These are phyloP conservation scores for Dactylellina parvicollis DNA, from an alignment of 2,329 filamentous ascomycete species.

Conservation along the genomic window DNA sequence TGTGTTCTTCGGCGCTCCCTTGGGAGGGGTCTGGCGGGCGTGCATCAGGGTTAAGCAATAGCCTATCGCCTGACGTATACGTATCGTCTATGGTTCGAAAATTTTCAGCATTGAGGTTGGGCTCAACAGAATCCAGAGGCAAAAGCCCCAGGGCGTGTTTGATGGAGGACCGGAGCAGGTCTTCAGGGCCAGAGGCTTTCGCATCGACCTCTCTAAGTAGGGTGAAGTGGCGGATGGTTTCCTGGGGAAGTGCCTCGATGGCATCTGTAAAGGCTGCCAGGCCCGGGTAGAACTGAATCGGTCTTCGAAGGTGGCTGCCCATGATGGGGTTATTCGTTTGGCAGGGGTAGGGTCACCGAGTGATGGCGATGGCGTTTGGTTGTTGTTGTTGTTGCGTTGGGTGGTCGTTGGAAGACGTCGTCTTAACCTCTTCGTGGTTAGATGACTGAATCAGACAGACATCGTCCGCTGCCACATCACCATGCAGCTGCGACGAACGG, in stretches of 20 bases:
- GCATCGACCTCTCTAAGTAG: slow-evolving; percentile 97
- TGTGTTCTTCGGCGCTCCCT: slow-evolving; percentile 26
- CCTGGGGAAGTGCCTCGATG: slow-evolving; percentile 89
- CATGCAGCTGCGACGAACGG: slow-evolving; percentile 51
- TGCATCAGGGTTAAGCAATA: background rate
- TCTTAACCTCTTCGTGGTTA: slow-evolving; percentile 29
- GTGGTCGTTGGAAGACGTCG: background rate
- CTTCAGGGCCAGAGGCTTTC: slow-evolving; percentile 89
- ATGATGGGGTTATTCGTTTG: slow-evolving; percentile 10
- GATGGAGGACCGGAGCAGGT: slow-evolving; percentile 80
- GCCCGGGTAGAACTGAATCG: slow-evolving; percentile 69
- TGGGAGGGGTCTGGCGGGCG: background rate
- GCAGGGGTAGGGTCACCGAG: background rate
- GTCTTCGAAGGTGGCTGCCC: slow-evolving; percentile 30
- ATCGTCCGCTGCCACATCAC: slow-evolving; percentile 49
- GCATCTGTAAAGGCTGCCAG: slow-evolving; percentile 85
- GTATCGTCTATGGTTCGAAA: slow-evolving; percentile 1
- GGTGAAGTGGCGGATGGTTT: slow-evolving; percentile 94
- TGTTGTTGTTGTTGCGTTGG: background rate
- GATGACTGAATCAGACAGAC: slow-evolving; percentile 33
- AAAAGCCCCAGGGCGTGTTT: slow-evolving; percentile 65
- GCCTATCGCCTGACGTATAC: background rate
- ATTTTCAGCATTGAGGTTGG: background rate
- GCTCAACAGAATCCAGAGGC: slow-evolving; percentile 32
- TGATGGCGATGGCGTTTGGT: background rate